A percentile compares a stretch with the other conserved stretches of the same genome.
Evolutionary conservation across 192 early-diverging fungal species (phyloP).

Genomic region (Coemansia sp.): DNA sequence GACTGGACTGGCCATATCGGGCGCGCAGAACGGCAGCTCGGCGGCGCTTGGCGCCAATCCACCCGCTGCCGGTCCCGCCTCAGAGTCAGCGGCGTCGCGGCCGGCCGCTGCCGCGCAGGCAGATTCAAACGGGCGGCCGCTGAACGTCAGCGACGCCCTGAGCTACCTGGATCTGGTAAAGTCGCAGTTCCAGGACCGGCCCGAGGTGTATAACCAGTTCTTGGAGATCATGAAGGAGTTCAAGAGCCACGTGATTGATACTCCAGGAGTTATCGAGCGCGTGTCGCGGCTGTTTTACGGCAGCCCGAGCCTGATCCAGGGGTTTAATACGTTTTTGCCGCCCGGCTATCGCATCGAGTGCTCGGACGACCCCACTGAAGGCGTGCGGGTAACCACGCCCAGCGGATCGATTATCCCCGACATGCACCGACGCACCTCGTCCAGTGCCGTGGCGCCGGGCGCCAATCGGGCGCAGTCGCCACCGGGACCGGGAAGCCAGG

Average conservation of each 20-base stretch:
- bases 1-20: constrained; percentile 10
- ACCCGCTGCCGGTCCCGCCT: neutral
- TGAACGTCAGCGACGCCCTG: constrained; percentile 85
- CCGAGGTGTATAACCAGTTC: constrained; percentile 97
- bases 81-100: constrained; percentile 4
- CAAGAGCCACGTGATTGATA: constrained; percentile 93
- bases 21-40: neutral
- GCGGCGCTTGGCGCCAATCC: neutral
- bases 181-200: constrained; percentile 83
- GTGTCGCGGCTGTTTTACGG: constrained; percentile 94
- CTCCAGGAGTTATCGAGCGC: constrained; percentile 94
- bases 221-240: constrained; percentile 99
- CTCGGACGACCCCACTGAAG: constrained; percentile 71
- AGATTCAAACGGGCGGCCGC: constrained; percentile 27
- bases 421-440: constrained; percentile 22
- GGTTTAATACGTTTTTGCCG: constrained; percentile 99
- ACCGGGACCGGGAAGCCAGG: neutral
- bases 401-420: constrained; percentile 54
- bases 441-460: neutral
- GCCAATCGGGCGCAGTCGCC: constrained; percentile 18
- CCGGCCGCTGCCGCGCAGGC: constrained; percentile 15
- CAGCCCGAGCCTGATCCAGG: constrained; percentile 84
- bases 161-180: constrained; percentile 97
- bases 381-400: constrained; percentile 87
- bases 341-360: constrained; percentile 95